These are phyloP conservation scores for Claviceps humidiphila DNA, from an alignment of 2,329 filamentous ascomycete species.

Conservation along the genomic window DNA sequence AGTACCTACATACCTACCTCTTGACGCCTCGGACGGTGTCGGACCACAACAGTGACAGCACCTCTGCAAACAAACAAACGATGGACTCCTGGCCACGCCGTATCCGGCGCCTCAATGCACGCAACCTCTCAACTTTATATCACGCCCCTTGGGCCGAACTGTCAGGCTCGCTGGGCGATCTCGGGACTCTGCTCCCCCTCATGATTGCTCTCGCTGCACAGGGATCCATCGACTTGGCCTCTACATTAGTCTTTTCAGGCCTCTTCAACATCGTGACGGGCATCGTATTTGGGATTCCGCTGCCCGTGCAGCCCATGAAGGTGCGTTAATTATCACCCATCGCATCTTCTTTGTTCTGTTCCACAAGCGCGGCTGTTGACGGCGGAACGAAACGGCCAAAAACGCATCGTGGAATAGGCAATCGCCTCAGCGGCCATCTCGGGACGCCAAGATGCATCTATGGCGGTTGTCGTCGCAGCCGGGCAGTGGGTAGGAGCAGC, in stretches of 20 bases:
- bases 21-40: too few relatives aligned
- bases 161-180: conserved; percentile 74
- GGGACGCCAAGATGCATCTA: conserved; percentile 37
- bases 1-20: too few relatives aligned
- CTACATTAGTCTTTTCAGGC: conserved; percentile 80
- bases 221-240: conserved; percentile 65
- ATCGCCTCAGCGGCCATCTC: conserved; percentile 84
- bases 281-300: conserved; percentile 68
- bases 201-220: conserved; percentile 75
- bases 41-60: too few relatives aligned
- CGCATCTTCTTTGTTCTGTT: too few relatives aligned
- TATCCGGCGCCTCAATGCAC: conserved; percentile 23
- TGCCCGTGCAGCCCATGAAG: conserved; percentile 85
- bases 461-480: conserved; percentile 62
- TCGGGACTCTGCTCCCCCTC: conserved; percentile 80
- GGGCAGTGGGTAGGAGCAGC: conserved; percentile 58
- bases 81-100: conserved; percentile 16
- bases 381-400: neutral
- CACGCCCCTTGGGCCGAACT: conserved; percentile 52
- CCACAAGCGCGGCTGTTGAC: neutral
- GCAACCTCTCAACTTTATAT: conserved; percentile 37
- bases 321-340: conserved; percentile 16
- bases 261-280: conserved; percentile 78
- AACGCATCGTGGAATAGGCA: conserved; percentile 33
- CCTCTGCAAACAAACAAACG: neutral